Conservation (phyloP, 768 basidiomycete genomes). For the Lentinula sp. region DNA sequence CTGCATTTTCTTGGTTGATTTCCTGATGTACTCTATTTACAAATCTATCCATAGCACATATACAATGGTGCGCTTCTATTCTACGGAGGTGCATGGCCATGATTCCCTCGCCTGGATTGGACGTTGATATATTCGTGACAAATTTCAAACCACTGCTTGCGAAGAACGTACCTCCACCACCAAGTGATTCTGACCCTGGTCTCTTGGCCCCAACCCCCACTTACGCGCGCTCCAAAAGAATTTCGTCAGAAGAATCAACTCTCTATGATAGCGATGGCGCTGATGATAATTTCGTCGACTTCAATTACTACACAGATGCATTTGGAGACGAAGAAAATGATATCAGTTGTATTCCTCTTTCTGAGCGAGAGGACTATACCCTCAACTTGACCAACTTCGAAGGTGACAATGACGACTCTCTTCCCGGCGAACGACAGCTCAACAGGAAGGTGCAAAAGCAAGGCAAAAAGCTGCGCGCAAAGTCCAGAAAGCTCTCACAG, state of each 20-base stretch:
- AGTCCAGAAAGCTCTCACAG: slow-evolving; percentile 24
- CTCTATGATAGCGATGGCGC: slow-evolving; percentile 2
- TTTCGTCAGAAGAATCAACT: neutral
- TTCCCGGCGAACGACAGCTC: slow-evolving; percentile 52
- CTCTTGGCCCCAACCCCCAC: neutral
- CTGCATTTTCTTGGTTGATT: neutral
- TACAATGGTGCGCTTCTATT: slow-evolving; percentile 70
- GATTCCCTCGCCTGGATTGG: slow-evolving; percentile 40
- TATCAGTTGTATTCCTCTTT: slow-evolving; percentile 23
- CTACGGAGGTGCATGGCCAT: slow-evolving; percentile 58
- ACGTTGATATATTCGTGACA: slow-evolving; percentile 73
- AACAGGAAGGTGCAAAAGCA: slow-evolving; percentile 50
- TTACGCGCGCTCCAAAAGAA: neutral
- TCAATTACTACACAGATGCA: slow-evolving; percentile 35
- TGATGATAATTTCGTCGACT: slow-evolving; percentile 20
- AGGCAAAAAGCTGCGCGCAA: slow-evolving; percentile 52
- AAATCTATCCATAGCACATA: slow-evolving; percentile 42
- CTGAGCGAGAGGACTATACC: slow-evolving; percentile 39
- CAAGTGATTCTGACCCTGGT: neutral
- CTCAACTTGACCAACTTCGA: slow-evolving; percentile 75
- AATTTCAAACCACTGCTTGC: slow-evolving; percentile 30
- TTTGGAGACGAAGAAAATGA: slow-evolving; percentile 23
- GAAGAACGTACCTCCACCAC: neutral
- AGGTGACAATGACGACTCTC: slow-evolving; percentile 57
- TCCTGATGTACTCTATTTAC: neutral